These are phyloP conservation scores for Rubia yunnanensis DNA, from an alignment of 257 asterid species.

Conservation along the genomic window DNA sequence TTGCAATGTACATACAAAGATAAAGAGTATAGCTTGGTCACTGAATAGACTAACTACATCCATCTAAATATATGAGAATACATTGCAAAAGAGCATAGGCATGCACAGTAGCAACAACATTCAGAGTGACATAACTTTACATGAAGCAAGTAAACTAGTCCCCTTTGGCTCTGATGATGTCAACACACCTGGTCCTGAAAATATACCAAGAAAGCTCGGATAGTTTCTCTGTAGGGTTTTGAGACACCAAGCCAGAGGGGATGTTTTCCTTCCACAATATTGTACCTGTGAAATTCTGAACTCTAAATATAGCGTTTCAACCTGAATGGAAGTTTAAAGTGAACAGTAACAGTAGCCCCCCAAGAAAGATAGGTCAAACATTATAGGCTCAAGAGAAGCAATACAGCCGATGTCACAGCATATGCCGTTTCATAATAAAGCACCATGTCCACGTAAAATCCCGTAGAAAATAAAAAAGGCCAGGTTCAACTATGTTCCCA, in stretches of 20 bases:
- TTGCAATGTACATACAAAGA: not conserved
- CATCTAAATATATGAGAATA: not conserved
- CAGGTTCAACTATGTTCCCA: not conserved
- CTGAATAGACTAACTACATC: not conserved
- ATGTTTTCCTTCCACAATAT: slow-evolving; percentile 86
- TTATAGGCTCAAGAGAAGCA: not conserved
- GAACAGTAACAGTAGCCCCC: not conserved
- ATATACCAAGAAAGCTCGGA: slow-evolving; percentile 87
- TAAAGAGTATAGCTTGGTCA: not conserved
- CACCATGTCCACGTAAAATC: not conserved
- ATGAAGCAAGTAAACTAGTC: not conserved
- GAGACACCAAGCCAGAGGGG: slow-evolving; percentile 83
- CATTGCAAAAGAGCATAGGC: not conserved
- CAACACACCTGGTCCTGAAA: slow-evolving; percentile 85
- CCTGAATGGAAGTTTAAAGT: slow-evolving; percentile 5
- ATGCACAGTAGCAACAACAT: not conserved
- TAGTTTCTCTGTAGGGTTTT: slow-evolving; percentile 93
- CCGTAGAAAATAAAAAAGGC: not conserved
- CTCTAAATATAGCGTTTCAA: slow-evolving; percentile 16
- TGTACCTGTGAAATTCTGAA: slow-evolving; percentile 59
- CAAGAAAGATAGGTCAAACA: not conserved
- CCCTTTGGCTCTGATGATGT: not conserved
- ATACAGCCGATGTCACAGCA: not conserved
- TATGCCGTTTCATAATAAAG: not conserved
- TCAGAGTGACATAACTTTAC: not conserved